These are phyloP conservation scores for Paraleonurus japonicus DNA, from an alignment of 257 asterid species.

Conservation along the genomic window DNA sequence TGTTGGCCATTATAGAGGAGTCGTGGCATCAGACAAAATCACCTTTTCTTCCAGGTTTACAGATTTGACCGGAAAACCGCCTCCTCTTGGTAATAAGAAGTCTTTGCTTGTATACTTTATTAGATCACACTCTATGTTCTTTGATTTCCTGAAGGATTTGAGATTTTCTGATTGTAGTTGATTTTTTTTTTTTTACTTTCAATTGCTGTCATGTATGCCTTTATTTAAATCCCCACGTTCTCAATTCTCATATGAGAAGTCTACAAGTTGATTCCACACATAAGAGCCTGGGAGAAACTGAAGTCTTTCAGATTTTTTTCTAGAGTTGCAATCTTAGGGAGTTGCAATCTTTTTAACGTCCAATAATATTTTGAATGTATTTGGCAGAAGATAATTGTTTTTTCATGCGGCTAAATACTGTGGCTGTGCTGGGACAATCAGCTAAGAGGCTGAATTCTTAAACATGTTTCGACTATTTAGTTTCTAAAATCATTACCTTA, in stretches of 20 bases:
- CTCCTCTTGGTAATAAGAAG: conserved; percentile 62
- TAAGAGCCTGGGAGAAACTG: neutral
- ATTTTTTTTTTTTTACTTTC: neutral
- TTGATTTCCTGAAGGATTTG: neutral
- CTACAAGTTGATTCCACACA: neutral
- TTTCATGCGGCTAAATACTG: neutral
- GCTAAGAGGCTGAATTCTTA: conserved; percentile 8
- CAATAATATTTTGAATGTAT: neutral
- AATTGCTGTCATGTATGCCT: neutral
- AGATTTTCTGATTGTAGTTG: neutral
- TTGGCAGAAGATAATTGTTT: neutral
- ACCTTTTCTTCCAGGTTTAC: conserved; percentile 64
- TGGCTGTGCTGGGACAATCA: neutral
- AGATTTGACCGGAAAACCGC: conserved; percentile 64
- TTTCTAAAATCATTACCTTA: neutral
- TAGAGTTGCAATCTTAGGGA: too few relatives aligned
- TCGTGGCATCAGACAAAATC: conserved; percentile 80
- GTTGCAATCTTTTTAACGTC: neutral
- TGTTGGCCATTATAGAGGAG: conserved; percentile 69
- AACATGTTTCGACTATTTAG: neutral
- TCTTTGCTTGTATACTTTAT: neutral
- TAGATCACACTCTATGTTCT: neutral
- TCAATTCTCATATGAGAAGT: neutral
- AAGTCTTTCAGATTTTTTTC: neutral
- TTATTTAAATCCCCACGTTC: conserved; percentile 1